Evolutionary conservation across 495 filamentous ascomycete species (phyloP), one percentile per base, ranked within the genome.

Genomic region (Neurospora sp.): DNA sequence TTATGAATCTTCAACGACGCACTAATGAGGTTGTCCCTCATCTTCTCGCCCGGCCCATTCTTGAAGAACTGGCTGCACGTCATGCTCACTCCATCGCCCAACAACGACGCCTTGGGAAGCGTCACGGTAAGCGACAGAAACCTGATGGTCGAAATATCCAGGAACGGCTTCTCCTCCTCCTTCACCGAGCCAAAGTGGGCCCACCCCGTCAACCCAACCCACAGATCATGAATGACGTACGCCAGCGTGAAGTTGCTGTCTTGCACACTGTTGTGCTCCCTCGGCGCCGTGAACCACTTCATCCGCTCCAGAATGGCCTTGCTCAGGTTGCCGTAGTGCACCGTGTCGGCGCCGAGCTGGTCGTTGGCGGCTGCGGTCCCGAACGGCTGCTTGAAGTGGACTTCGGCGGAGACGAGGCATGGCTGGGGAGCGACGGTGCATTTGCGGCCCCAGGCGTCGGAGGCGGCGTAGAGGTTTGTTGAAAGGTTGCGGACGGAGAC

Each of bases 241-340:
- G 70, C 31, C 41, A 77, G 72, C n/a, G 75, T 65, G 27, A 42
- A 69, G 68, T 8, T 40, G 75, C 73, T 3, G 72, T 78, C 59
- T 74, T 70, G 70, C 1, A 4, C 42, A 48, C 9, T 22, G 45
- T 40, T 35, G 61, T 22, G 48, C 18, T 20, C 48, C 31, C 20
- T n/a, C 18, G 44, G 70, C 27, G 44, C 71, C 0, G 70, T 45
- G 71, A 78, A 79, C 1, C 71, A 42, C 74, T 79, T 77, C 31
- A 87, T 73, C 1, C 73, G 74, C 22, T 72, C 74, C 1, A 87
- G 74, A 18, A 91, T 82, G 4, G 78, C 76, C 78, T 90, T 89
- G 78, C 85, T 87, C 22, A 91, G 78, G 35, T 72, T 84, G 27
- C 89, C 89, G 76, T 91, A 91, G 78, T 91, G 85, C 35, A 90